Evolutionary conservation across 2,329 filamentous ascomycete genomes (phyloP), one percentile per base, ranked within the genome.

Genomic region (Trichophyton simii): DNA sequence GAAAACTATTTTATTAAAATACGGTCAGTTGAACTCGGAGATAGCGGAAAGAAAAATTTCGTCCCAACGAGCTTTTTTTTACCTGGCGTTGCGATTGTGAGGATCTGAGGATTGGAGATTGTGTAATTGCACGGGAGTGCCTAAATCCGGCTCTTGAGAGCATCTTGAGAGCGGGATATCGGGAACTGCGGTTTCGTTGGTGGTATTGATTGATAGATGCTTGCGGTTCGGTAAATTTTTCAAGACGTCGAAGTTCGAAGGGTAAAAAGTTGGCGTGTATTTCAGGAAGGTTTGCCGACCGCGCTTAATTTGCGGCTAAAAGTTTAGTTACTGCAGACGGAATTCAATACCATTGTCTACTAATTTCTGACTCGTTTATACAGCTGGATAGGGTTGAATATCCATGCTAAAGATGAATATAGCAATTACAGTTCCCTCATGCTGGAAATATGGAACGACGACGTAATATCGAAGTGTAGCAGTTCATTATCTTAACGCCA

Each of bases 141-240:
- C 77, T 73, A 61, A 83, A 68, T 66, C 80, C 79, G 77, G 78
- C 78, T 66, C 79, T 79, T 69, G 79, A 78, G 70, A 84, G 74
- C 82, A 85, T 85, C 67, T 68, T 71, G 60, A 66, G 9, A 62
- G 57, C 25, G 8, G 22, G 46, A 52, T 22, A 20, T 28, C 46
- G 8, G 22, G 25, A 52, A 8, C 13, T 28, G 5, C 25, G 0
- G 22, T 8, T 52, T 11, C 3, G 11, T 4, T 3, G 9, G 25
- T 52, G 5, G 18, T 20, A 22, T 13, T 28, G 46, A 38, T 28
- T 11, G 46, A 52, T 13, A 52, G 6, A 7, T 52, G 46, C 46
- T 52, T 11, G 20, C 5, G 18, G 8, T 52, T 52, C 20, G n/a
- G 46, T 28, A 20, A 22, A 15, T 25, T 25, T 48, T 48, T 54